A percentile compares a stretch with the other conserved stretches of the same genome.
These are phyloP conservation scores for Primulina eburnea DNA, from an alignment of 257 asterid species.

Conservation along the genomic window DNA sequence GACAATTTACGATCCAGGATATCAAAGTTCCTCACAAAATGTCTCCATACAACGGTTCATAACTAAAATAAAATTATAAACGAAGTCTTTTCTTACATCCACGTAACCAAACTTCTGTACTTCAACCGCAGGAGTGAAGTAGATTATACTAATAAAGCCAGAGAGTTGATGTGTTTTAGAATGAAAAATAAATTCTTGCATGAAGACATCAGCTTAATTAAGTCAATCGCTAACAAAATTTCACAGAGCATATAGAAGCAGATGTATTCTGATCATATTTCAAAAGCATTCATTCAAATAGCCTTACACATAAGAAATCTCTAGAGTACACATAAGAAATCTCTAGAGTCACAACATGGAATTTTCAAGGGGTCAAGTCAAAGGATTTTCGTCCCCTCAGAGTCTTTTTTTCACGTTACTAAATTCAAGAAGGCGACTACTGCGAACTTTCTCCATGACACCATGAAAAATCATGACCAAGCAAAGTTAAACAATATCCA, in stretches of 20 bases:
- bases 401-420: neutral
- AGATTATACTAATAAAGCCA: neutral
- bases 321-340: too few species aligned
- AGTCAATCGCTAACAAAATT: neutral
- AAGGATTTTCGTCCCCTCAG: neutral
- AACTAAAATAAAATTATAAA: too few species aligned
- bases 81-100: neutral
- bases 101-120: neutral
- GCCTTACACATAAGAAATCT: neutral
- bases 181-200: slow-evolving; percentile 3
- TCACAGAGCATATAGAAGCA: neutral
- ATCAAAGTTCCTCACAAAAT: neutral
- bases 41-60: neutral
- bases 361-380: neutral
- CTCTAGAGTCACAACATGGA: neutral
- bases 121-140: neutral
- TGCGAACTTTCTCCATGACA: neutral
- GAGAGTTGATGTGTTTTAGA: neutral
- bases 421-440: neutral
- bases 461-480: neutral
- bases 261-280: neutral
- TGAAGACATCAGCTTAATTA: neutral
- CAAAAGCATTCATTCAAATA: neutral
- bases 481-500: too few species aligned
- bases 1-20: neutral